phyloP scores from a whole-genome alignment of 1,139 yeast genomes.

The Sugiyamaella neomexicana region DNA sequence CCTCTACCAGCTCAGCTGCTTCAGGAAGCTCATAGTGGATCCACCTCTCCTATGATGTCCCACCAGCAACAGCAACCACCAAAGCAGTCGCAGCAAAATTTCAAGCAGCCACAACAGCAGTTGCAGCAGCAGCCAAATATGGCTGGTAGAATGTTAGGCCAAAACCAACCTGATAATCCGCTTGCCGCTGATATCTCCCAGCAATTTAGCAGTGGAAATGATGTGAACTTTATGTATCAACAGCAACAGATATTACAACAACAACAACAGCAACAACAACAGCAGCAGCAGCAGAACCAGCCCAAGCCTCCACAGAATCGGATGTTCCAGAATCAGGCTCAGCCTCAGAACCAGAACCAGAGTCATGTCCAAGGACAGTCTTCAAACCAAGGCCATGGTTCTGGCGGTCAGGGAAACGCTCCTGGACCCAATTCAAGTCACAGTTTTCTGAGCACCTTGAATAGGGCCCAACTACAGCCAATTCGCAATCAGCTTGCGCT shows the following conservation, averaged over 20 bases:
- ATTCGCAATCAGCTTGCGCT: conserved; percentile 28
- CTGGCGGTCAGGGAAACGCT: not conserved
- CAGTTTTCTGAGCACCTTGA: conserved; percentile 18
- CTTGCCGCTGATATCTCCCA: conserved; percentile 15
- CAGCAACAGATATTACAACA: conserved; percentile 18
- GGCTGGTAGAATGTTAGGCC: conserved; percentile 3
- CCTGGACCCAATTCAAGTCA: conserved; percentile 1
- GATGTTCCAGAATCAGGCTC: conserved; percentile 1
- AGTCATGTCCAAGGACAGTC: conserved; percentile 11
- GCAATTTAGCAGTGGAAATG: conserved; percentile 17
- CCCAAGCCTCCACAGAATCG: conserved; percentile 5
- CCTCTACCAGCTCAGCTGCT: conserved; percentile 32
- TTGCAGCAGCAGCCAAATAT: conserved; percentile 17
- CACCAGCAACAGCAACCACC: conserved; percentile 19
- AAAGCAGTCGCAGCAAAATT: conserved; percentile 18
- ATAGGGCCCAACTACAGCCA: conserved; percentile 28
- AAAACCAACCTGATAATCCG: conserved; percentile 9
- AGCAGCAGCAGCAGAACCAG: conserved; percentile 7
- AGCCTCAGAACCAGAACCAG: conserved; percentile 4
- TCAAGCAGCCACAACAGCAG: conserved; percentile 22
- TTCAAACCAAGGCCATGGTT: not conserved
- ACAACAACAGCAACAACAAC: conserved; percentile 18
- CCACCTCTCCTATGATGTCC: conserved; percentile 25
- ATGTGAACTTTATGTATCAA: conserved; percentile 22
- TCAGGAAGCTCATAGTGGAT: conserved; percentile 32